Base-by-base conservation (phyloP, 441 rosid species). In the Adansonia rubrostipa region DNA sequence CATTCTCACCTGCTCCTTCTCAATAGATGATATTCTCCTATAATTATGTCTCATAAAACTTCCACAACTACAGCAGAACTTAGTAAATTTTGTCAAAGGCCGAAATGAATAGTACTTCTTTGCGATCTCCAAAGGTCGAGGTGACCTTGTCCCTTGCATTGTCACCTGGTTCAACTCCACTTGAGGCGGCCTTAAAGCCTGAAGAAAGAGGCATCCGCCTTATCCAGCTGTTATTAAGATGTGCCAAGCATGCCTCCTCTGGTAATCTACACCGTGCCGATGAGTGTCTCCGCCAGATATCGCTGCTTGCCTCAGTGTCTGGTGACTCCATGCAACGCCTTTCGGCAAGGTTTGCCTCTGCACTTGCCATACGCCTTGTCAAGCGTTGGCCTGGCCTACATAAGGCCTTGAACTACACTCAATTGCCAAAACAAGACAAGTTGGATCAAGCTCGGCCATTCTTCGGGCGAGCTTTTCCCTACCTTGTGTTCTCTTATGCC, bases 271-370 rank as follows among this genome's bases (percentile, higher is more conserved):
- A 85, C 53, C 81, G 77, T 0, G 87, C 88, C 0, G 86, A 90
- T 7, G 80, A 76, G 1, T 85, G 83, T 74, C 89, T 90, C 42
- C 73, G 3, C 10, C 77, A 81, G 79, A 88, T 90, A 75, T 67
- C 87, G 3, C 72, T 77, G 64, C 85, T 88, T 3, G 78, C 92
- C 6, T 88, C 89, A 0, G 57, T 83, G n/a, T 74, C 83, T 0
- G 89, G 92, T 0, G 87, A 90, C 78, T 84, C 89, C 76, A 81
- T 87, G 83, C 93, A 90, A 54, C 76, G 92, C 13, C 81, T 88
- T 2, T 87, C 90, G 0, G 85, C 86, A 8, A 57, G 76, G 48
- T 88, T 86, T 0, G 86, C 90, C 68, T 83, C 87, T 0, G 88
- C 87, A 48, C 79, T 90, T 0, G 88, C 89, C 6, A 54, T 76